phyloP scores from a whole-genome alignment of 2,329 filamentous ascomycete species.

The Pleoardoris graminearum region DNA sequence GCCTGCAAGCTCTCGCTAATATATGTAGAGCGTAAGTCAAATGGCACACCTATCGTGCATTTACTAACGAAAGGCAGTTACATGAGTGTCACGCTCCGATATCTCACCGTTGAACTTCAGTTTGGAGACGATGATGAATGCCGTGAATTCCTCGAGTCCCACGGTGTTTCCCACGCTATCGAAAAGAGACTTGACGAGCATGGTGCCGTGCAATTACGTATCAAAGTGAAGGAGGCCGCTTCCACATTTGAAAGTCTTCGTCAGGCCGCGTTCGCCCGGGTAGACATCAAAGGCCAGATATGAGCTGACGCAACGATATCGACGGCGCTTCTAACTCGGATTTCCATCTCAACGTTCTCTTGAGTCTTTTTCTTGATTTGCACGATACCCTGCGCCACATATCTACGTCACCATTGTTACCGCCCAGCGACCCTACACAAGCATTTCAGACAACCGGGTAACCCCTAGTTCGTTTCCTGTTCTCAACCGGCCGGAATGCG shows the following conservation, averaged over 20 bases:
- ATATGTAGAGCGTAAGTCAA: conserved; percentile 89
- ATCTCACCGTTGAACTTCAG: conserved; percentile 92
- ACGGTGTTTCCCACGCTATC: conserved; percentile 74
- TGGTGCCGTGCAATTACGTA: conserved; percentile 24
- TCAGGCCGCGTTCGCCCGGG: conserved; percentile 74
- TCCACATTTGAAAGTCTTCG: conserved; percentile 74
- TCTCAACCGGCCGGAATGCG: conserved; percentile 33
- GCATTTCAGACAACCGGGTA: conserved; percentile 29
- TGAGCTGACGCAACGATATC: conserved; percentile 53
- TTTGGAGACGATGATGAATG: conserved; percentile 93
- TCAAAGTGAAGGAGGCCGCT: conserved; percentile 64
- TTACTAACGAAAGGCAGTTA: conserved; percentile 69
- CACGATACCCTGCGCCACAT: conserved; percentile 28
- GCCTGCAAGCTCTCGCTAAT: conserved; percentile 83
- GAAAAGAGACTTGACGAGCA: conserved; percentile 67
- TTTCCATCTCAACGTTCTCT: conserved; percentile 10
- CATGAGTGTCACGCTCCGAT: conserved; percentile 86
- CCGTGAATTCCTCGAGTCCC: conserved; percentile 84
- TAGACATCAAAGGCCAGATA: conserved; percentile 98
- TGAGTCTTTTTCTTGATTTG: conserved; percentile 15
- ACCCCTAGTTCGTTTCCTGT: conserved; percentile 28
- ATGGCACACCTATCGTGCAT: no score
- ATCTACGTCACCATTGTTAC: conserved; percentile 26
- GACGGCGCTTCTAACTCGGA: conserved; percentile 7
- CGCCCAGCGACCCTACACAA: conserved; percentile 10